Evolutionary conservation across 2,329 filamentous ascomycete species (phyloP), one percentile per base, ranked within the genome.

Genomic region (Aspergillus luchuensis): DNA sequence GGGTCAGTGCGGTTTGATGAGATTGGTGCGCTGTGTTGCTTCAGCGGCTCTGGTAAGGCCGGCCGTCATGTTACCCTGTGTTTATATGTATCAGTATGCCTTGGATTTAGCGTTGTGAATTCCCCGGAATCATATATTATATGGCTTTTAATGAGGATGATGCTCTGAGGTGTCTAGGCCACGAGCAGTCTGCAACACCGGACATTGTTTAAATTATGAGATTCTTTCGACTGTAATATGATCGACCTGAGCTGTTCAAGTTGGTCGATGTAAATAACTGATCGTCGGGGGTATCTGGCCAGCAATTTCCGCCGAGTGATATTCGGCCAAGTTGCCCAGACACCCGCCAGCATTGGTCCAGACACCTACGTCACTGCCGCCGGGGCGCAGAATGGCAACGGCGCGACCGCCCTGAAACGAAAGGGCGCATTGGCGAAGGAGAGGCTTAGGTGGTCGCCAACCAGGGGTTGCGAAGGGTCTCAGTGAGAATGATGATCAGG

Each of bases 41-140:
- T 54, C 50, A 43, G 56, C n/a, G 57, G 17, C 19, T 54, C 58
- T 45, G 23, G 52, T 56, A 11, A 30, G 39, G 48, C 57, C 28
- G 54, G 36, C 36, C 50, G 33, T 57, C 33, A 52, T 62, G 57
- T 56, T 21, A 15, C 47, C 8, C 55, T 48, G 56, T 59, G 30
- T 49, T 56, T 59, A 49, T 61, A 58, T 62, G 57, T 64, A 57
- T 53, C 49, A 59, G 52, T 62, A 64, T 56, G 53, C 52, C 15
- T 52, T 59, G 56, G 33, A 53, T 55, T 63, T 62, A 64, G 62
- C 62, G 62, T 62, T 57, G 56, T 50, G 10, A 38, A 50, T 58
- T 51, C 41, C 19, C 17, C 17, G 49, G 30, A 30, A 15, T 50
- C 17, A 45, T 36, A 36, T 36, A 36, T 36, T 21, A 39, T 59